These are phyloP conservation scores for Stagonosporopsis rhizophila DNA, from an alignment of 2,329 filamentous ascomycete genomes.

Conservation along the genomic window DNA sequence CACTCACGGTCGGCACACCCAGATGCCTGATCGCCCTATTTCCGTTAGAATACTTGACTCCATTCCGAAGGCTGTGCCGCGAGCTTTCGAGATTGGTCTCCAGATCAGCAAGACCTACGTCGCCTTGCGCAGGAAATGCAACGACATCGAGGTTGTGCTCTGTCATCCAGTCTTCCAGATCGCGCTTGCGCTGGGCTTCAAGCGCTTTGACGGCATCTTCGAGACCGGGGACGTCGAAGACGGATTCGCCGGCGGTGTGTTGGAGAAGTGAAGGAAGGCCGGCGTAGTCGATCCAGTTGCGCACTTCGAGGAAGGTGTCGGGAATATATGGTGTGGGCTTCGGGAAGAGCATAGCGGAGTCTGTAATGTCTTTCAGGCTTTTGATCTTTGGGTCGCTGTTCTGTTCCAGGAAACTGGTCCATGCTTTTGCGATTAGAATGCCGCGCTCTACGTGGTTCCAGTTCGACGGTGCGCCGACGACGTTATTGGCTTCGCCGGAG, in stretches of 20 bases:
- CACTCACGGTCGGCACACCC: constrained; percentile 62
- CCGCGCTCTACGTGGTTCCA: constrained; percentile 59
- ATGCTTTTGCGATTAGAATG: constrained; percentile 59
- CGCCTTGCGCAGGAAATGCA: constrained; percentile 60
- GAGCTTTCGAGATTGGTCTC: constrained; percentile 49
- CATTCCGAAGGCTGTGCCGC: constrained; percentile 55
- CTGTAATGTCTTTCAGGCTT: constrained; percentile 49
- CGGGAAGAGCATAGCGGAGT: constrained; percentile 50
- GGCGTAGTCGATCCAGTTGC: constrained; percentile 52
- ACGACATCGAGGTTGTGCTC: constrained; percentile 52
- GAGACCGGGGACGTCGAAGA: constrained; percentile 55
- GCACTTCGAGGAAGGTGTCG: constrained; percentile 49
- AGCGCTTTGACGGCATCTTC: constrained; percentile 54
- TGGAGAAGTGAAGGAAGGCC: constrained; percentile 38
- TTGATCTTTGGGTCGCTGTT: constrained; percentile 53
- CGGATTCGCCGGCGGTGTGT: constrained; percentile 39
- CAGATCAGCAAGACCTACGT: constrained; percentile 58
- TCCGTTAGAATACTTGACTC: constrained; percentile 62
- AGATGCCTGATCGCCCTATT: constrained; percentile 62
- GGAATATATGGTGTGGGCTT: constrained; percentile 47
- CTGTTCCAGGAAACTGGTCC: constrained; percentile 59
- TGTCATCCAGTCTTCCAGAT: constrained; percentile 62
- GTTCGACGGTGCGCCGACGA: constrained; percentile 51
- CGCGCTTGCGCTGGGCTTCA: constrained; percentile 57
- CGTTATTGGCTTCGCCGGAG: constrained; percentile 50